Evolutionary conservation across 2,329 filamentous ascomycete species (phyloP), one percentile per base, ranked within the genome.

Genomic region (Metarhizium rileyi): DNA sequence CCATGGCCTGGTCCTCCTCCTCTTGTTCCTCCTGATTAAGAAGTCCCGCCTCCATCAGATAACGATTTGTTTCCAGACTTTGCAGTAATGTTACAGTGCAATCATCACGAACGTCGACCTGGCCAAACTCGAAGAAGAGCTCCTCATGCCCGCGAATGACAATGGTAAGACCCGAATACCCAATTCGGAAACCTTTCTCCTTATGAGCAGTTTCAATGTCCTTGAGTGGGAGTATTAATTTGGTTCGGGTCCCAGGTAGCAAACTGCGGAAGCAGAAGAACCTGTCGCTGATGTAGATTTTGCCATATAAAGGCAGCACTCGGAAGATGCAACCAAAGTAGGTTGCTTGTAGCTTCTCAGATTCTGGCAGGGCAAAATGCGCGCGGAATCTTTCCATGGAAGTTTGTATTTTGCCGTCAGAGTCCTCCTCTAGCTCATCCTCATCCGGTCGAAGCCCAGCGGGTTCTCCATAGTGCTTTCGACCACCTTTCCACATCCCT

Each of bases 91-190:
- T 94, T 27, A 95, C 80, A 2, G 86, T 81, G 61, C 90, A 96
- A 64, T 97, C 91, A 60, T 98, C 91, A 49, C 93, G 83, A 50
- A 84, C 76, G 30, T 90, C 90, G 1, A 78, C 73, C 44, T 83
- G 78, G 47, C 80, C 78, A 61, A 97, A 97, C 64, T 98, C 91
- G 60, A 98, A 97, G 66, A 97, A 97, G 1, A 98, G 71, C 66
- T 97, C 93, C 64, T 97, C 93, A 53, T 96, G 89, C 0, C 90
- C 93, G 48, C 86, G 83, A 55, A 98, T 94, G 4, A 95, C 86
- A n/a, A 97, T 74, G 0, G 95, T 89, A 38, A 98, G 76, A 5
- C 90, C 93, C 20, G 88, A 86, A 58, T 95, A 96, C 6, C 90
- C 88, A 59, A 95, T 87, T 1, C 90, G 81, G 62, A 96, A 97